Conservation (phyloP, 2,329 filamentous ascomycete genomes). For the Ascosphaera apis region DNA sequence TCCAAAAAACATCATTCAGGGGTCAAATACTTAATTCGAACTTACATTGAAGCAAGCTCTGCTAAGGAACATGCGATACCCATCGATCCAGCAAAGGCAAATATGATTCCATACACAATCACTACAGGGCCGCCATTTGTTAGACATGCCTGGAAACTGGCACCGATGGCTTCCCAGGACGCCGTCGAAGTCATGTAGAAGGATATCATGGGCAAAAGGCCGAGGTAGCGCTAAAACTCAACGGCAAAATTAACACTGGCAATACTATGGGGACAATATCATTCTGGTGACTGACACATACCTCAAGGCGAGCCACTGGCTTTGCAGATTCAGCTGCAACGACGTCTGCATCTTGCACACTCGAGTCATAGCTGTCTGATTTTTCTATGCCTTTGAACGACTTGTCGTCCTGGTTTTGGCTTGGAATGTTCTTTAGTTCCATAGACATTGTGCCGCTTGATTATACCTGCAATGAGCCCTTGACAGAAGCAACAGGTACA, state of each 20-base stretch:
- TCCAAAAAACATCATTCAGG: too few species aligned
- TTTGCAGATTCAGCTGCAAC: not conserved
- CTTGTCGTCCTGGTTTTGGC: not conserved
- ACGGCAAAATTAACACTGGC: too few species aligned
- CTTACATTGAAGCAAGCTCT: slow-evolving; percentile 18
- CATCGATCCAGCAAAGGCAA: slow-evolving; percentile 12
- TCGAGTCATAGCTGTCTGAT: not conserved
- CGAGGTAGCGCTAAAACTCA: not conserved
- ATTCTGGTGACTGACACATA: not conserved
- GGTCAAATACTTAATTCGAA: not conserved
- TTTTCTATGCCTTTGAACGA: not conserved
- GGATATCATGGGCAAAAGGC: not conserved
- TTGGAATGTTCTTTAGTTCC: not conserved
- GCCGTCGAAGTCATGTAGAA: slow-evolving; percentile 1
- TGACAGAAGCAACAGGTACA: too few species aligned
- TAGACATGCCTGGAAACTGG: slow-evolving; percentile 4
- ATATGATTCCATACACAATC: slow-evolving; percentile 12
- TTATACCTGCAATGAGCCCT: too few species aligned
- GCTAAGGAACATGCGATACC: slow-evolving; percentile 15
- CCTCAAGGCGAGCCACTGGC: not conserved
- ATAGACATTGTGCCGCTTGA: not conserved
- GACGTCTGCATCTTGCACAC: not conserved
- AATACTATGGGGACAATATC: not conserved
- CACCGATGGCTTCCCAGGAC: slow-evolving; percentile 1
- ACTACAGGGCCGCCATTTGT: slow-evolving; percentile 14